Conservation (phyloP, 495 filamentous ascomycete species). For the Aspergillus carlsbadensis region DNA sequence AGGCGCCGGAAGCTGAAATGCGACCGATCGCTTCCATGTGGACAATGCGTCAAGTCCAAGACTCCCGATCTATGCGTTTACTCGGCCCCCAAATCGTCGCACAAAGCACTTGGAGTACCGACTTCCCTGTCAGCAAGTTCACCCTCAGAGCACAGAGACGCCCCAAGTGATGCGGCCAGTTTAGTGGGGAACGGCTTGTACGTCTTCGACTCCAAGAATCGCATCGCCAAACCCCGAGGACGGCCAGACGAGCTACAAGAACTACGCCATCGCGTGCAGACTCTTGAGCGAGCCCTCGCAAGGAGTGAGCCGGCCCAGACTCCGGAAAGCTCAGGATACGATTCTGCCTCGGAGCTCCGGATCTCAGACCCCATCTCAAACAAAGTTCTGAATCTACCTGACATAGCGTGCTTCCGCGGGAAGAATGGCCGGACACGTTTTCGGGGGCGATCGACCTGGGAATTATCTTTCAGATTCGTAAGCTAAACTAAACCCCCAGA, state of each 20-base stretch:
- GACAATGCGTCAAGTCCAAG: constrained; percentile 58
- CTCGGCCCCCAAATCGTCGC: constrained; percentile 24
- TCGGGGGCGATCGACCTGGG: constrained; percentile 48
- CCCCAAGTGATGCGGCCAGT: constrained; percentile 16
- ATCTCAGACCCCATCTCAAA: constrained; percentile 26
- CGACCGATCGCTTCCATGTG: constrained; percentile 63
- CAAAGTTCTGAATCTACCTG: constrained; percentile 31
- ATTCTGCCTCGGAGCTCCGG: constrained; percentile 23
- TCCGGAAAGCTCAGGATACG: constrained; percentile 29
- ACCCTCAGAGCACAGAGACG: constrained; percentile 18
- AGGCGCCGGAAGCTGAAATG: constrained; percentile 70
- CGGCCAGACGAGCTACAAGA: constrained; percentile 36
- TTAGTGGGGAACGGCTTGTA: constrained; percentile 30
- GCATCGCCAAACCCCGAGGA: constrained; percentile 29
- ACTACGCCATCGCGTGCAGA: constrained; percentile 30
- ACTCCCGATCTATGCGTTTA: constrained; percentile 37
- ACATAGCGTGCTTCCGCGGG: constrained; percentile 41
- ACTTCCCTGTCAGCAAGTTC: constrained; percentile 14
- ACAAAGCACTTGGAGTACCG: constrained; percentile 3
- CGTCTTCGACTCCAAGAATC: constrained; percentile 41
- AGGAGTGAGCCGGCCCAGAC: constrained; percentile 25
- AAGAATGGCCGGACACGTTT: constrained; percentile 49
- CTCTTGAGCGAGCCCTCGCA: constrained; percentile 30
- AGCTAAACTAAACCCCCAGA: constrained; percentile 12
- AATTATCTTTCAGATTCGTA: constrained; percentile 47